Percentiles rank a stretch among this genome's conserved stretches.
Conservation (phyloP, 2,329 filamentous ascomycete genomes). For the Cercospora sp. region DNA sequence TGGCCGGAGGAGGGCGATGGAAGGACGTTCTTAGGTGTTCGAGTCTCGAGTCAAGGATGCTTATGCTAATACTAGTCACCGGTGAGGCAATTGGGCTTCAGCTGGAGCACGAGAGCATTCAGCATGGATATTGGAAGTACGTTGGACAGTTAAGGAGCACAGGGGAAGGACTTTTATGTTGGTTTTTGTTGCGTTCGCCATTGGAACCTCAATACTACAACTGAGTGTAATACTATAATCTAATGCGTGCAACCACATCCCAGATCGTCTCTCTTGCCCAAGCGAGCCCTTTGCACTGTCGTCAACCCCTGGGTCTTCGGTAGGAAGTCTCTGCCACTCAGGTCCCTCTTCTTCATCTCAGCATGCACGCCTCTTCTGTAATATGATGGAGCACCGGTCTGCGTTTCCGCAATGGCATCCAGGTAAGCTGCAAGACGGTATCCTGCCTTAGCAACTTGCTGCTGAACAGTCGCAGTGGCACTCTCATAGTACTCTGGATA, state of each 20-base stretch:
- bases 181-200: not conserved
- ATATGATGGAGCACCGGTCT: not conserved
- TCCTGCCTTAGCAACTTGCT: conserved; percentile 48
- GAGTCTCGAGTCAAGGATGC: not conserved
- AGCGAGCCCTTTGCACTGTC: conserved; percentile 6
- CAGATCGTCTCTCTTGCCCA: conserved; percentile 15
- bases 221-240: not conserved
- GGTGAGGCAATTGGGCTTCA: not conserved
- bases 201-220: not conserved
- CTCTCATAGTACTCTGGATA: conserved; percentile 37
- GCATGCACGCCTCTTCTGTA: conserved; percentile 12
- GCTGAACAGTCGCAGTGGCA: conserved; percentile 43
- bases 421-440: conserved; percentile 42
- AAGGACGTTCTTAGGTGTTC: not conserved
- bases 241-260: conserved; percentile 12
- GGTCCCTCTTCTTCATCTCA: conserved; percentile 1
- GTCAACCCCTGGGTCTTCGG: conserved; percentile 10
- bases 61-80: not conserved
- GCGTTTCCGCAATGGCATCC: conserved; percentile 37
- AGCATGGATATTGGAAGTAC: not conserved
- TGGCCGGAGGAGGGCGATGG: not conserved
- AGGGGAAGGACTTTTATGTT: too few relatives aligned
- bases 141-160: not conserved
- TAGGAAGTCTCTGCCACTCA: conserved; percentile 12
- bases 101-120: not conserved